phyloP scores from a whole-genome alignment of 1,284 basidiomycete species.

The Anthracocystis panici-leucophaei region DNA sequence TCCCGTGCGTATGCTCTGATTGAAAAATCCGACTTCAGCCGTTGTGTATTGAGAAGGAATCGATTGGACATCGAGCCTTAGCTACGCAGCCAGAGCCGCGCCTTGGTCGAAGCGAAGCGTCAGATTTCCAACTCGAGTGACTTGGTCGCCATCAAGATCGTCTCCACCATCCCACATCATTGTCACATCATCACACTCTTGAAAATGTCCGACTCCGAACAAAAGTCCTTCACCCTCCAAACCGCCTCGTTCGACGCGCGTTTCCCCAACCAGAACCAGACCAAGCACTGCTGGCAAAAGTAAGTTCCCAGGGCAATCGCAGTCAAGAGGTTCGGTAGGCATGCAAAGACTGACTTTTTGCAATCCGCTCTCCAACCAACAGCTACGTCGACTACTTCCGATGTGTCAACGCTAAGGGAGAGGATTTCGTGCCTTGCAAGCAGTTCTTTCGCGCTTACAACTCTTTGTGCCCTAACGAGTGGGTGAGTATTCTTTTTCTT shows the following conservation, averaged over 20 bases:
- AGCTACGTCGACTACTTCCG: conserved; percentile 84
- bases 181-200: conserved; percentile 9
- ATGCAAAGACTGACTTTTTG: conserved; percentile 3
- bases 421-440: conserved; percentile 97
- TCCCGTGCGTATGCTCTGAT: conserved; percentile 29
- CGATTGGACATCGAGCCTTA: conserved; percentile 14
- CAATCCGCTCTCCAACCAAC: neutral
- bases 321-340: neutral
- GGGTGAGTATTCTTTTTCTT: conserved; percentile 56
- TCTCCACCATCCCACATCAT: neutral
- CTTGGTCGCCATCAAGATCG: conserved; percentile 20
- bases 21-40: conserved; percentile 35
- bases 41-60: conserved; percentile 15
- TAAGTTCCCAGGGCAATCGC: conserved; percentile 28
- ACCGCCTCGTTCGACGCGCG: conserved; percentile 68
- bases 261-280: conserved; percentile 70
- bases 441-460: conserved; percentile 97
- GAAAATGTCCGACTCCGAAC: conserved; percentile 51
- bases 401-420: conserved; percentile 95
- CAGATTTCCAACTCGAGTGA: conserved; percentile 10
- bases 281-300: conserved; percentile 70
- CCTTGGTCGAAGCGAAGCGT: neutral
- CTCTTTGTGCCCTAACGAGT: conserved; percentile 88
- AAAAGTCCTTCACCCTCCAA: conserved; percentile 64
- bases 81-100: conserved; percentile 5